Base-by-base conservation (phyloP, 352 stramenopile genomes). In the Pythium aphanidermatum region DNA sequence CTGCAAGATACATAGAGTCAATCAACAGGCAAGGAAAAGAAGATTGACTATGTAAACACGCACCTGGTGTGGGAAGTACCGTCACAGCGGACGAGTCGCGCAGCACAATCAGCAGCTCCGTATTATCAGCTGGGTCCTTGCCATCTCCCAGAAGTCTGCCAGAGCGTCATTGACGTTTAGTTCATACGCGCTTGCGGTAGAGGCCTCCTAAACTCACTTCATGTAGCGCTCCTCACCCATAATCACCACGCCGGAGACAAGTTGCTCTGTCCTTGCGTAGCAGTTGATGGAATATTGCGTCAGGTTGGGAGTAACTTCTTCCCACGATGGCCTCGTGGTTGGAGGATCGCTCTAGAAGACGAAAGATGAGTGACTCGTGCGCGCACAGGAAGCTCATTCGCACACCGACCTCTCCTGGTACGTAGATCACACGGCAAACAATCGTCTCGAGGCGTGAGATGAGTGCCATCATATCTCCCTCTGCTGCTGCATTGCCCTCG, bases 381-480 rank as follows among this genome's bases (percentile, higher is more conserved):
- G 19, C 16, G 24, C 19, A 20, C 38, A 7, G 16, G 36, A n/a
- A 35, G 10, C 12, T 20, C 7, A 31, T 24, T 34, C 32, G 40
- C 12, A 37, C n/a, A 55, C 59, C 17, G 43, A 86, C 79, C 12
- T 83, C 71, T 32, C 72, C 62, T 3, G 83, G 76, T 11, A 90
- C 74, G 53, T 95, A 95, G 10, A 95, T 32, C 9, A 95, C 78
- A 20, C 80, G 80, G 33, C 83, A 92, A 16, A 92, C 78, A 40
- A 95, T 86, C 63, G 82, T 89, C 49, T 95, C 83, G 28, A 95
- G 74, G 21, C 83, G 70, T 14, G 83, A 90, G 38, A 95, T 81
- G 36, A 92, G 62, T 55, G 83, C 78, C 74, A 88, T 92, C 80
- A 92, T 92, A 60, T 95, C 83, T 53, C 83, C 83, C 67, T 95